These are phyloP conservation scores for Saturnispora quitensis DNA, from an alignment of 805 yeast species.

Conservation along the genomic window DNA sequence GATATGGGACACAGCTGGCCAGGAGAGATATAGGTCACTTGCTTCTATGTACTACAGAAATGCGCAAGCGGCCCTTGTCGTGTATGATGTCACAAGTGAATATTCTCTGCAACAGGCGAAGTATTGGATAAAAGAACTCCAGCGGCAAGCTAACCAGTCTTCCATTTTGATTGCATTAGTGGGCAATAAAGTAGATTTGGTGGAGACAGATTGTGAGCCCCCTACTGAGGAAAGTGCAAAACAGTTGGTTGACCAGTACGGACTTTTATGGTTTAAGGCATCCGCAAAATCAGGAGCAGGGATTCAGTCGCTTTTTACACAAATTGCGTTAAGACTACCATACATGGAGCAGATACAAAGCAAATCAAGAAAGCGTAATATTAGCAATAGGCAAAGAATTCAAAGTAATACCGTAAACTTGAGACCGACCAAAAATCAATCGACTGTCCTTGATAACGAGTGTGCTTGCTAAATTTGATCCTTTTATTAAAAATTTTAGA, in stretches of 20 bases:
- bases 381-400: constrained; percentile 2
- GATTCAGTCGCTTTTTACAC: constrained; percentile 38
- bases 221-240: constrained; percentile 33
- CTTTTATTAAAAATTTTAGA: not conserved
- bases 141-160: constrained; percentile 67
- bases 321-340: constrained; percentile 41
- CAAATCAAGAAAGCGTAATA: not conserved
- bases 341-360: constrained; percentile 20
- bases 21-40: constrained; percentile 65
- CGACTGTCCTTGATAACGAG: constrained; percentile 22
- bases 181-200: constrained; percentile 70
- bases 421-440: constrained; percentile 21
- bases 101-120: constrained; percentile 64
- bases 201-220: constrained; percentile 37
- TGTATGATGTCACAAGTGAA: constrained; percentile 62
- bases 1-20: constrained; percentile 69
- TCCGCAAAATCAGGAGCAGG: constrained; percentile 52
- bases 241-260: constrained; percentile 46
- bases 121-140: constrained; percentile 70
- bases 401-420: constrained; percentile 23
- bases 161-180: constrained; percentile 65
- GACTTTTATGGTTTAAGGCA: constrained; percentile 42
- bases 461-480: constrained; percentile 21
- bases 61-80: constrained; percentile 73
- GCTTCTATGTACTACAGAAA: constrained; percentile 81